phyloP scores from a whole-genome alignment of 164 flowering plant genomes.

The Cinnamomum chago region DNA sequence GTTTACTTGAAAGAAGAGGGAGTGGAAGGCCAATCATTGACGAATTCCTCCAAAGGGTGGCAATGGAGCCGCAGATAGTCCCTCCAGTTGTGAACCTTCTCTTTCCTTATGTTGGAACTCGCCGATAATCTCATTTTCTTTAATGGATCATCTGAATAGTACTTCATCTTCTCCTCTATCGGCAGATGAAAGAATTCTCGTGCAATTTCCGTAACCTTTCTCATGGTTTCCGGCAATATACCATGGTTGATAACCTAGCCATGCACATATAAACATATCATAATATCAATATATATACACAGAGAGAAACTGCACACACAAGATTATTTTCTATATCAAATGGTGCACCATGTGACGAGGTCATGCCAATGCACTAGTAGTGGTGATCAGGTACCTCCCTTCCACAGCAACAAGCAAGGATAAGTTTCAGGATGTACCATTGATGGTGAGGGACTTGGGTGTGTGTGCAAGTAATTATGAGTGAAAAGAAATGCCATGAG shows the following conservation, averaged over 20 bases:
- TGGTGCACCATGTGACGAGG: not conserved
- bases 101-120: constrained; percentile 66
- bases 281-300: not conserved
- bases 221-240: constrained; percentile 33
- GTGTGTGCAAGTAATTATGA: too few species aligned
- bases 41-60: constrained; percentile 54
- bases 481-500: not conserved
- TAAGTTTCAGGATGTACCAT: too few species aligned
- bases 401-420: too few species aligned
- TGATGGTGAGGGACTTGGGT: not conserved
- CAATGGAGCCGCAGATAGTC: constrained; percentile 84
- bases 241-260: constrained; percentile 71
- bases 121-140: constrained; percentile 71
- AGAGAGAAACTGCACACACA: not conserved
- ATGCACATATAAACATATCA: not conserved
- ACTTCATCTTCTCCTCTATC: constrained; percentile 70
- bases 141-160: constrained; percentile 36
- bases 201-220: constrained; percentile 38
- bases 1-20: constrained; percentile 76
- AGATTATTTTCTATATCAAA: not conserved
- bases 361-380: not conserved
- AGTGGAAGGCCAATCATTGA: constrained; percentile 63
- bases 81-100: constrained; percentile 78
- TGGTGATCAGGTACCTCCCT: not conserved
- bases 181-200: constrained; percentile 57